Base-by-base conservation (phyloP, 495 filamentous ascomycete species). In the Entonaema liquescens region DNA sequence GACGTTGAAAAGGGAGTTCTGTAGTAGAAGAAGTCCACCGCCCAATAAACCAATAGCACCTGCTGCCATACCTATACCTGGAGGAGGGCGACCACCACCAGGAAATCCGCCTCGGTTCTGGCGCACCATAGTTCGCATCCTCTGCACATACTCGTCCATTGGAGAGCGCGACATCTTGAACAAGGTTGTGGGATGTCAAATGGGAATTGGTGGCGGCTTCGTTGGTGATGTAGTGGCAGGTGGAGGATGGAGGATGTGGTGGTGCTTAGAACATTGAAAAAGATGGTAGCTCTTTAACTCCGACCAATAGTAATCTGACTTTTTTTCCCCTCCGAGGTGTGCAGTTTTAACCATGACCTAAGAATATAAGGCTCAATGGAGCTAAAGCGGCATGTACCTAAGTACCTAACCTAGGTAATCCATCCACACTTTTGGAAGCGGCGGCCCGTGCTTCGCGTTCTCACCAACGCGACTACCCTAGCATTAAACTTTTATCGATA, bases 1-100 rank as follows among this genome's bases (percentile, higher is more conserved):
- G 70, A 99, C 95, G 89, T 99, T 99, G 88, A 98, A 99, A 3
- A 99, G 90, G 33, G 94, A 87, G 84, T 94, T 95, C 74, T 93
- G 94, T 67, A 90, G 78, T 15, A 90, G 80, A 63, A 88, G 80
- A 56, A 80, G 80, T 44, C 89, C 92, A 70, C 91, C 87, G 69
- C 87, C 90, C 21, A 97, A 65, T 55, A 88, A 84, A 47, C 81
- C 83, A 6, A 83, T 33, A 23, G 74, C 80, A 25, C 59, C 78
- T 31, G 79, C 55, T 47, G 62, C 82, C 70, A 70, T 81, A 35
- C 68, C 67, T n/a, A 25, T 65, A 67, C 55, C 78, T 19, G 31
- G 70, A 21, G 76, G 77, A 4, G 76, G 77, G 36, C 78, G 76
- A 57, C 80, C 79, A 49, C 80, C 79, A 49, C 81, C 81, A 15